Evolutionary conservation across 2,329 filamentous ascomycete species (phyloP), one percentile per base, ranked within the genome.

Genomic region (Xylariaceae sp.): DNA sequence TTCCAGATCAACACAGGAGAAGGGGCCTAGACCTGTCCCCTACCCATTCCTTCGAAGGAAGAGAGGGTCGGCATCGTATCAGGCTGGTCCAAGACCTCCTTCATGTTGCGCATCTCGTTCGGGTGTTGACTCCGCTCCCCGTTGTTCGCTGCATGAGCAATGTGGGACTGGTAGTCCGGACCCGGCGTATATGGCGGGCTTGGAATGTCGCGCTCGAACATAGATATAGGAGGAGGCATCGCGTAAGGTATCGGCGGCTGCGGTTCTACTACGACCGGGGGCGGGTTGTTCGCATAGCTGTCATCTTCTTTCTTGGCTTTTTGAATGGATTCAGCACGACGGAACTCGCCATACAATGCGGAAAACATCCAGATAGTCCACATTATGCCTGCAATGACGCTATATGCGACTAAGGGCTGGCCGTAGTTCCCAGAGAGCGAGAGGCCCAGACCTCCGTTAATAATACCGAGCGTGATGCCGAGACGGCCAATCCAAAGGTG

Each of bases 371-470:
- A 74, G 1, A 68, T 25, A 1, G 59, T 38, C 53, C 67, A 67
- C 29, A 70, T 55, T 32, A 71, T 22, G 11, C 45, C 67, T 1
- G 69, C 67, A 1, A 73, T 60, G 22, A 68, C 61, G 19, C 59
- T 55, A 47, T 74, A 74, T 8, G 65, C 67, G 2, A 60, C 55
- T 52, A 66, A 64, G 40, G 58, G 34, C 3, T 52, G 45, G 16
- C 40, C 38, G 0, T 55, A 22, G 0, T 66, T 66, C 14, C 51
- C 47, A 7, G 70, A 63, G 3, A 73, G 55, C n/a, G 57, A 53
- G 23, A 75, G 54, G 1, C 72, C 71, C 1, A 74, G 58, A 0
- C 69, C 71, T 3, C 72, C 71, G 53, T 72, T 72, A 46, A 73
- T 57, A 42, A 74, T 71, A 20, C 71, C 72, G 1, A 73, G 56